A percentile compares a stretch with the other conserved stretches of the same genome.
Conservation (phyloP, 768 basidiomycete genomes). For the Tricholoma hemisulphureum region DNA sequence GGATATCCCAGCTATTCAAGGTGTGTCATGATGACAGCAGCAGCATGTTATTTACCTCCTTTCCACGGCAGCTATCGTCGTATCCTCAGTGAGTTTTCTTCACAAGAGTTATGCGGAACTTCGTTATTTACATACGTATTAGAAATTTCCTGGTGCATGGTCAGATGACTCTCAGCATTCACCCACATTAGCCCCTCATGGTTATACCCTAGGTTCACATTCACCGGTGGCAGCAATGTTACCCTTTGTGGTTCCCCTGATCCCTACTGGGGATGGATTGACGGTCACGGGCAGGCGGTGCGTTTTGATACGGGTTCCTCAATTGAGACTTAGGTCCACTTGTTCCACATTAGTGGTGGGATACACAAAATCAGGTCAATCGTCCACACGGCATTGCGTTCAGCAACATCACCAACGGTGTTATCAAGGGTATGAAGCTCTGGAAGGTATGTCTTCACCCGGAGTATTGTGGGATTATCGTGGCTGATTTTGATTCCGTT, state of each 20-base stretch:
- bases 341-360: conserved; percentile 51
- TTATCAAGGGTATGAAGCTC: conserved; percentile 57
- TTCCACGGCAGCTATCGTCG: conserved; percentile 38
- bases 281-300: conserved; percentile 57
- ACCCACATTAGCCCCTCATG: not conserved
- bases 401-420: conserved; percentile 49
- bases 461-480: not conserved
- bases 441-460: conserved; percentile 39
- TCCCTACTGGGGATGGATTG: conserved; percentile 64
- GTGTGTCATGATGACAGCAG: conserved; percentile 20
- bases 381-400: conserved; percentile 57
- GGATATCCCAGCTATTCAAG: conserved; percentile 51
- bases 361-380: conserved; percentile 48
- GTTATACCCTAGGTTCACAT: conserved; percentile 45
- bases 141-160: conserved; percentile 49
- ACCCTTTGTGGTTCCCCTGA: conserved; percentile 55
- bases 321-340: too few relatives aligned
- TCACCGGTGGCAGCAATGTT: conserved; percentile 55
- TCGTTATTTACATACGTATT: not conserved
- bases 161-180: conserved; percentile 13
- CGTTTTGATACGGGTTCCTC: conserved; percentile 5
- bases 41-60: not conserved
- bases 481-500: not conserved
- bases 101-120: not conserved
- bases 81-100: conserved; percentile 37